Conservation (phyloP, 108 stramenopile species). For the Conticribra weissflogii region DNA sequence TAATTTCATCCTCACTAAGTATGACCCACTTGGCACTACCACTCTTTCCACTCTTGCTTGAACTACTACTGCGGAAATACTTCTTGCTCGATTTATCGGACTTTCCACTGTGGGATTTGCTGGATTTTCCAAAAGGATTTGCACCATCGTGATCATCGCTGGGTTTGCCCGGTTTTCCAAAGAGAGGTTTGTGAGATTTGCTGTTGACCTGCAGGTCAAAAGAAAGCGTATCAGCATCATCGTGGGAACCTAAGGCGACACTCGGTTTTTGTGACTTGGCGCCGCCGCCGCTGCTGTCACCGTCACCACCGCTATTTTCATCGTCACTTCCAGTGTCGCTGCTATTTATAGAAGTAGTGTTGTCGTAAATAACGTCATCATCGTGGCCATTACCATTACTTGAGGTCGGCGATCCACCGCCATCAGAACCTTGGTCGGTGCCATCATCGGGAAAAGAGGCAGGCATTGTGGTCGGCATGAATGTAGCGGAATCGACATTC, state of each 20-base stretch:
- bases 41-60: no score
- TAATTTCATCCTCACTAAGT: no score
- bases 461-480: no score
- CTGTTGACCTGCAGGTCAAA: no score
- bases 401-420: no score
- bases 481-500: not conserved
- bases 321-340: conserved; percentile 1
- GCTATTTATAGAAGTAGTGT: not conserved
- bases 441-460: not conserved
- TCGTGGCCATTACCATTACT: not conserved
- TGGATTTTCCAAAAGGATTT: not conserved
- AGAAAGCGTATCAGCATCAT: not conserved
- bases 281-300: not conserved
- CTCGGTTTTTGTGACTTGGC: conserved; percentile 5
- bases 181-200: not conserved
- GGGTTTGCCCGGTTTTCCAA: not conserved
- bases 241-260: not conserved
- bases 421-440: not conserved
- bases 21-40: no score
- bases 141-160: not conserved
- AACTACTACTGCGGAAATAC: no score
- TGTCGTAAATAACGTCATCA: not conserved
- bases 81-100: no score
- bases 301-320: no score
- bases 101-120: conserved; percentile 1